Conservation (phyloP, 148 eudicot species). For the Dianthus caryophyllus region DNA sequence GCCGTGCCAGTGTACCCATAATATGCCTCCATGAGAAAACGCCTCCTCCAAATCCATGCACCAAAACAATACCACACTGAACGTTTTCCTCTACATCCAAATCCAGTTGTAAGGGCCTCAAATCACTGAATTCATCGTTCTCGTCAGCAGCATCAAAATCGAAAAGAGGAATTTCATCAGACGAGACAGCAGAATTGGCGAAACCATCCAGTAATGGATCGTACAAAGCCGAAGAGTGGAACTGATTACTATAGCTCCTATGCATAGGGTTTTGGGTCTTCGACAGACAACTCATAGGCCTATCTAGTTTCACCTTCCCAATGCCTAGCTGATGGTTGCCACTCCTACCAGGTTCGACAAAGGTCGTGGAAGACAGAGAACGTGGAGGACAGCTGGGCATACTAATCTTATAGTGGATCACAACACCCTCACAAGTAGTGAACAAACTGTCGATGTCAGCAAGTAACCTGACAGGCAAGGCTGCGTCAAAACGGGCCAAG, state of each 20-base stretch:
- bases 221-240: constrained; percentile 55
- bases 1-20: constrained; percentile 69
- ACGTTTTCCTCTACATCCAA: constrained; percentile 47
- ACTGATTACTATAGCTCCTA: constrained; percentile 75
- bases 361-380: constrained; percentile 60
- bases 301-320: constrained; percentile 37
- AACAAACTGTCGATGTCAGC: constrained; percentile 89
- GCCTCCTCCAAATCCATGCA: constrained; percentile 99
- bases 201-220: constrained; percentile 63
- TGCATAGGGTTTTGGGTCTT: constrained; percentile 48
- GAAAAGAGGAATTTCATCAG: constrained; percentile 67
- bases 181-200: constrained; percentile 35
- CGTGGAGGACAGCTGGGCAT: constrained; percentile 68
- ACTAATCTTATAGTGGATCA: constrained; percentile 84
- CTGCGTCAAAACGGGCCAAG: constrained; percentile 49
- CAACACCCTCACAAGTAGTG: constrained; percentile 58
- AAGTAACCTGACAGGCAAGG: constrained; percentile 66
- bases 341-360: constrained; percentile 36
- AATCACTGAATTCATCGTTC: constrained; percentile 32
- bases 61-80: constrained; percentile 67
- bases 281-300: constrained; percentile 38
- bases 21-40: constrained; percentile 98
- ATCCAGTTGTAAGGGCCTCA: constrained; percentile 35
- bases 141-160: constrained; percentile 55
- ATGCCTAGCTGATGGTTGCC: constrained; percentile 32